These are phyloP conservation scores for Breviolum minutum DNA, from an alignment of 73 alveolate genomes.

Conservation along the genomic window DNA sequence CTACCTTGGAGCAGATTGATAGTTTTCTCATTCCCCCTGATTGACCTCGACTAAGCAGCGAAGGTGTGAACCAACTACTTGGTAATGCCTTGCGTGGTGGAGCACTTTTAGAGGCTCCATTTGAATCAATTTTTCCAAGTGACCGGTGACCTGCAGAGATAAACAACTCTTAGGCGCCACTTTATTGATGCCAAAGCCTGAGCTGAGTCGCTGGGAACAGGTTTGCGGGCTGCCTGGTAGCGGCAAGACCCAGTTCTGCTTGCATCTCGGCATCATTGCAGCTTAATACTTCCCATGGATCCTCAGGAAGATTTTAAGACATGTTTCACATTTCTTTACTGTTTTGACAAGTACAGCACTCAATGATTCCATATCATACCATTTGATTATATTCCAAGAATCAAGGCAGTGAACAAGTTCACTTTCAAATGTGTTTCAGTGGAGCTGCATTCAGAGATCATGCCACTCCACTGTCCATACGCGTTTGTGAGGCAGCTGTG, in stretches of 20 bases:
- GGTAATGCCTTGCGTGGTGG: conserved; percentile 71
- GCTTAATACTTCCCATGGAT: no score
- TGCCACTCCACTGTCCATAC: background rate
- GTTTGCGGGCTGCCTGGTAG: conserved; percentile 82
- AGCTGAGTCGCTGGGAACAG: background rate
- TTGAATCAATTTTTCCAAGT: background rate
- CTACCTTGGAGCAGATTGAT: no score
- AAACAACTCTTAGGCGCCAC: no score
- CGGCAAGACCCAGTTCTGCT: conserved; percentile 87
- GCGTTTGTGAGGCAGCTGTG: conserved; percentile 69
- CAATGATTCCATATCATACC: no score
- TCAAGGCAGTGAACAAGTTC: no score
- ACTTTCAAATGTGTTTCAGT: no score
- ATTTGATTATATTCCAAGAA: no score
- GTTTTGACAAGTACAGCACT: no score
- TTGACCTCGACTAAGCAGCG: background rate
- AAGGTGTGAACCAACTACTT: conserved; percentile 67
- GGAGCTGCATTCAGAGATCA: no score
- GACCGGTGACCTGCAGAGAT: background rate
- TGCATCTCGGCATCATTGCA: conserved; percentile 1
- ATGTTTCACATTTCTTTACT: background rate
- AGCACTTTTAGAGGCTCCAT: conserved; percentile 40
- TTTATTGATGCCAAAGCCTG: background rate
- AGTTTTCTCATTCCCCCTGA: background rate
- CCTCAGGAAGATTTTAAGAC: no score